Percentiles rank a stretch among this genome's conserved stretches.
These are phyloP conservation scores for Pleurotus sapidus DNA, from an alignment of 768 basidiomycete species.

Conservation along the genomic window DNA sequence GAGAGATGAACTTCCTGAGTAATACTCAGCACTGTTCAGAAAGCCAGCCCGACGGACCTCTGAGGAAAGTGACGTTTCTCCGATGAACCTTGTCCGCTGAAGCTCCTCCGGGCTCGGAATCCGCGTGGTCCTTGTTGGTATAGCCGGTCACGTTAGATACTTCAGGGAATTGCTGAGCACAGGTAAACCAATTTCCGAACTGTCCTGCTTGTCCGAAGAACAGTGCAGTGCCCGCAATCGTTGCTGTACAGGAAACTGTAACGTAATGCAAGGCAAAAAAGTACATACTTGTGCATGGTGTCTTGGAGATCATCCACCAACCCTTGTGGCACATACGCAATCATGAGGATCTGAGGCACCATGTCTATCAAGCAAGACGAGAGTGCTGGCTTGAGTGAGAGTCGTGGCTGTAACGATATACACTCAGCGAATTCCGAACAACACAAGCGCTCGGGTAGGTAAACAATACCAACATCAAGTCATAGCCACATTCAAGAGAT, in stretches of 20 bases:
- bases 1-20: no score
- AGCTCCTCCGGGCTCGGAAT: not conserved
- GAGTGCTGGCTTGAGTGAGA: slow-evolving; percentile 91
- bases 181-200: slow-evolving; percentile 6
- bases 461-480: not conserved
- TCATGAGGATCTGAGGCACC: not conserved
- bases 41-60: not conserved
- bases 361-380: not conserved
- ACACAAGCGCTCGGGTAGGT: not conserved
- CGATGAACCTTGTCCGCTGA: not conserved
- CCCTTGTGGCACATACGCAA: not conserved
- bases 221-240: not conserved
- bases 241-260: slow-evolving; percentile 25
- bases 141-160: not conserved
- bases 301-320: not conserved
- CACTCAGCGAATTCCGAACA: slow-evolving; percentile 4
- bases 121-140: slow-evolving; percentile 2
- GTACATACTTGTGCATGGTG: not conserved
- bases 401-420: slow-evolving; percentile 63
- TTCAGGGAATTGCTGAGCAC: not conserved
- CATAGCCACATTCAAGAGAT: not conserved
- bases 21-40: no score
- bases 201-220: slow-evolving; percentile 6
- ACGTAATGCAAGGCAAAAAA: not conserved
- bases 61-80: not conserved